Evolutionary conservation across 1,284 basidiomycete species (phyloP).

Genomic region (Phlebopus sp.): DNA sequence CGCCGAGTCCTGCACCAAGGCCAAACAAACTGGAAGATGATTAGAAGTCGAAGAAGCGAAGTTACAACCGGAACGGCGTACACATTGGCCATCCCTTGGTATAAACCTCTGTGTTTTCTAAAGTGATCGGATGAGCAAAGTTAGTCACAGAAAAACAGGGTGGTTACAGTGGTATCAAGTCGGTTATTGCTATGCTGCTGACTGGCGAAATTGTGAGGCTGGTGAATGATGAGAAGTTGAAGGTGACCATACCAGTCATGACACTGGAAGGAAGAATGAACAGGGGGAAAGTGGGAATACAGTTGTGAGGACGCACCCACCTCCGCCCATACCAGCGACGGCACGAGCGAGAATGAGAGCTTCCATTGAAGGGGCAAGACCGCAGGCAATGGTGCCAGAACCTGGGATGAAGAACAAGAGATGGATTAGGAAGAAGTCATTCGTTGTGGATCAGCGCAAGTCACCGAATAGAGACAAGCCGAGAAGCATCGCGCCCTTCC

Average conservation of each 20-base stretch:
- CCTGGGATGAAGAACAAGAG: conserved; percentile 40
- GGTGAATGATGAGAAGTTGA: conserved; percentile 17
- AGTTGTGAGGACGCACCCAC: conserved; percentile 54
- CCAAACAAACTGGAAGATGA: conserved; percentile 58
- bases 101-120: conserved; percentile 82
- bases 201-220: conserved; percentile 44
- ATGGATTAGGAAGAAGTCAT: conserved; percentile 20
- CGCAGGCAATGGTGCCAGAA: conserved; percentile 79
- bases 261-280: conserved; percentile 43
- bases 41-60: conserved; percentile 11
- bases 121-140: neutral
- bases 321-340: conserved; percentile 87
- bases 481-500: conserved; percentile 81
- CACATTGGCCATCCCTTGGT: conserved; percentile 89
- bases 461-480: conserved; percentile 79
- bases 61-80: conserved; percentile 34
- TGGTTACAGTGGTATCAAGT: conserved; percentile 74
- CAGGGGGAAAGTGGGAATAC: neutral
- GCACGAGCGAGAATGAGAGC: conserved; percentile 78
- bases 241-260: conserved; percentile 65
- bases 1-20: conserved; percentile 79
- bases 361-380: conserved; percentile 80
- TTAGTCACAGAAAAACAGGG: neutral
- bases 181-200: conserved; percentile 72
- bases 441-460: conserved; percentile 17